These are phyloP conservation scores for Lophiotrema nucula DNA, from an alignment of 495 filamentous ascomycete species.

Conservation along the genomic window DNA sequence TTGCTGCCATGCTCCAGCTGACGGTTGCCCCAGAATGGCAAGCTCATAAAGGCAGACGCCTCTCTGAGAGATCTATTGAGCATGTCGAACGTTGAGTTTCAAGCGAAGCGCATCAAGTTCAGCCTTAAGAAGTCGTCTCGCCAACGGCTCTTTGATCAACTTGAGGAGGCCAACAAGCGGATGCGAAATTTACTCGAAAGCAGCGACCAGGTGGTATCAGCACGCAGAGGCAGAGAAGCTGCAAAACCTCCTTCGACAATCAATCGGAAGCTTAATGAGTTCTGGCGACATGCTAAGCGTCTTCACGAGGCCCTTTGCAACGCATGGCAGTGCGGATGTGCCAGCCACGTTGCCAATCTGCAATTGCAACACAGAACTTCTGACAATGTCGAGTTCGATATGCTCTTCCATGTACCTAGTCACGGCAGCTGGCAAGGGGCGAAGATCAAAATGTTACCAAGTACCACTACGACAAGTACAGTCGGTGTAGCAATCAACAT, in stretches of 20 bases:
- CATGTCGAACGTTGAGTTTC: slow-evolving; percentile 16
- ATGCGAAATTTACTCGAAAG: slow-evolving; percentile 17
- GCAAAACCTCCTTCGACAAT: background rate
- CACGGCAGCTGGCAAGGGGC: slow-evolving; percentile 30
- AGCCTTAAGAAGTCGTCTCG: slow-evolving; percentile 36
- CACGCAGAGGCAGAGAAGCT: background rate
- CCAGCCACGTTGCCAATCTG: slow-evolving; percentile 6
- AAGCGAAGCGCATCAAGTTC: slow-evolving; percentile 42
- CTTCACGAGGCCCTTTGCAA: slow-evolving; percentile 14
- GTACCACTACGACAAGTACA: background rate
- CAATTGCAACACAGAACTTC: slow-evolving; percentile 20
- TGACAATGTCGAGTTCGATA: slow-evolving; percentile 31
- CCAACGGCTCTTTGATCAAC: slow-evolving; percentile 33
- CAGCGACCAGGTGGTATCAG: slow-evolving; percentile 15
- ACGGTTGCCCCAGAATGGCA: background rate
- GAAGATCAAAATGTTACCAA: slow-evolving; percentile 30
- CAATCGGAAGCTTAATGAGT: slow-evolving; percentile 19
- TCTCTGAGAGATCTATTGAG: slow-evolving; percentile 9
- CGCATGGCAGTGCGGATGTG: slow-evolving; percentile 15
- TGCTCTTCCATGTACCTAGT: slow-evolving; percentile 26
- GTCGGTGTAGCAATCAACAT: background rate
- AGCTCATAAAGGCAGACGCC: background rate
- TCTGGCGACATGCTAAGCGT: slow-evolving; percentile 35
- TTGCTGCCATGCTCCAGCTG: too few relatives aligned
- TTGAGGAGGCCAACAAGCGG: slow-evolving; percentile 20